These are phyloP conservation scores for Heterobasidion occidentale DNA, from an alignment of 1,284 basidiomycete genomes.

Conservation along the genomic window DNA sequence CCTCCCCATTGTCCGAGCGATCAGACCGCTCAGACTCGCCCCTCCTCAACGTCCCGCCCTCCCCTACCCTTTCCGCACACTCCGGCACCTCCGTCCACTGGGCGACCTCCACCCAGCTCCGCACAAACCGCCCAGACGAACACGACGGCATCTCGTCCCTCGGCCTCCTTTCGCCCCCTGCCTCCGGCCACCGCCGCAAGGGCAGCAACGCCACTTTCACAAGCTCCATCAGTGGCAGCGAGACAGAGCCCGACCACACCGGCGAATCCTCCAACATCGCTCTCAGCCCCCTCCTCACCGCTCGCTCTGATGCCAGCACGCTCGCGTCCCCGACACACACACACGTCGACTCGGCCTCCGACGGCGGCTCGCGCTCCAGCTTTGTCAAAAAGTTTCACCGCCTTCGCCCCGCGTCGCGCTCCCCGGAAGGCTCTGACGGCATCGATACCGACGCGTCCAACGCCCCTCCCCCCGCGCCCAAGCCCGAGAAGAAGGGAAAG, in stretches of 20 bases:
- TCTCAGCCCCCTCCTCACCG: constrained; percentile 16
- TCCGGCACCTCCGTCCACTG: constrained; percentile 38
- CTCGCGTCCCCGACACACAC: constrained; percentile 29
- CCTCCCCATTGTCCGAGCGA: constrained; percentile 8
- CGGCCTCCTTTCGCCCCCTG: constrained; percentile 40
- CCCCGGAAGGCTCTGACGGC: constrained; percentile 13
- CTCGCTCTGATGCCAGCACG: constrained; percentile 20
- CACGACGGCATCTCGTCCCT: constrained; percentile 48
- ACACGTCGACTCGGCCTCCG: constrained; percentile 24
- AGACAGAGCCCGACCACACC: constrained; percentile 28
- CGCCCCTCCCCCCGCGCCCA: constrained; percentile 8
- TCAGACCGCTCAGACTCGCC: constrained; percentile 27
- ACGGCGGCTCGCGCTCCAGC: constrained; percentile 17
- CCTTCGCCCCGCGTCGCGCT: constrained; percentile 15
- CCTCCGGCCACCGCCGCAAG: constrained; percentile 38
- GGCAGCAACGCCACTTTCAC: constrained; percentile 32
- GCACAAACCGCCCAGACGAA: constrained; percentile 66
- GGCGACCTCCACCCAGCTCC: constrained; percentile 43
- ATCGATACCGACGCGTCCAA: constrained; percentile 9
- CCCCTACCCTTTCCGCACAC: constrained; percentile 61
- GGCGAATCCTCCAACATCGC: constrained; percentile 13
- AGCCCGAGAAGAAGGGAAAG: constrained; percentile 11
- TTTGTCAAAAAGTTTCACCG: constrained; percentile 8
- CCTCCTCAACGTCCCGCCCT: constrained; percentile 42
- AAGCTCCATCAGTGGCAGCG: constrained; percentile 24